Evolutionary conservation across 352 stramenopile genomes (phyloP).

Genomic region (Phytophthora sansomeana): DNA sequence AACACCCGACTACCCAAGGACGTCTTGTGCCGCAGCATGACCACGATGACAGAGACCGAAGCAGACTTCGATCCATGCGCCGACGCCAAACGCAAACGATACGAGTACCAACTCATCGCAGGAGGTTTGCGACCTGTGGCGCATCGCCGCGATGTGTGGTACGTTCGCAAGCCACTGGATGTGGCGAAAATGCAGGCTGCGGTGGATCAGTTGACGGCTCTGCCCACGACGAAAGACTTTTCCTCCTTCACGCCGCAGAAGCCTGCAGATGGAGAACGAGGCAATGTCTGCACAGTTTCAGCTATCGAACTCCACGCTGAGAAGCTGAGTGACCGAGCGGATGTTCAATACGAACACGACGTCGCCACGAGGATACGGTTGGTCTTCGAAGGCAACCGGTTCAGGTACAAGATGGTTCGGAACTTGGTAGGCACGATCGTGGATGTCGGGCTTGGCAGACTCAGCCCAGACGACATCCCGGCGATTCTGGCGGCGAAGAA

Average conservation of each 20-base stretch:
- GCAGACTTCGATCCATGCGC: slow-evolving; percentile 60
- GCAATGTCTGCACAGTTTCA: slow-evolving; percentile 62
- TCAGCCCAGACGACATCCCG: slow-evolving; percentile 50
- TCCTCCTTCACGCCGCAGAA: slow-evolving; percentile 74
- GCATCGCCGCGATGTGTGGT: slow-evolving; percentile 64
- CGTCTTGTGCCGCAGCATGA: slow-evolving; percentile 54
- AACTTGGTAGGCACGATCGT: slow-evolving; percentile 85
- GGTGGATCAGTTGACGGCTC: slow-evolving; percentile 34
- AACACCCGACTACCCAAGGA: slow-evolving; percentile 79
- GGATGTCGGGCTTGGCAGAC: slow-evolving; percentile 66
- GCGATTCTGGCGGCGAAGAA: slow-evolving; percentile 59
- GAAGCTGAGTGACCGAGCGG: slow-evolving; percentile 7
- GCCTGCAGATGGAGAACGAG: slow-evolving; percentile 42
- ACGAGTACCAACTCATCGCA: slow-evolving; percentile 68
- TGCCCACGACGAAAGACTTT: slow-evolving; percentile 61
- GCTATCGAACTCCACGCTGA: slow-evolving; percentile 46
- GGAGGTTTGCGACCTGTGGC: slow-evolving; percentile 60
- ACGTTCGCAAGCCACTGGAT: slow-evolving; percentile 66
- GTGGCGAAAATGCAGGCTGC: slow-evolving; percentile 60
- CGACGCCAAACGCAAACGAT: slow-evolving; percentile 65
- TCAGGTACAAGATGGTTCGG: slow-evolving; percentile 90
- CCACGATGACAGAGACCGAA: slow-evolving; percentile 26
- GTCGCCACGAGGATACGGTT: slow-evolving; percentile 48
- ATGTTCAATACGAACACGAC: slow-evolving; percentile 39
- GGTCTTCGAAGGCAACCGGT: slow-evolving; percentile 72